These are phyloP conservation scores for Ogataea nonfermentans DNA, from an alignment of 805 yeast species.

Conservation along the genomic window DNA sequence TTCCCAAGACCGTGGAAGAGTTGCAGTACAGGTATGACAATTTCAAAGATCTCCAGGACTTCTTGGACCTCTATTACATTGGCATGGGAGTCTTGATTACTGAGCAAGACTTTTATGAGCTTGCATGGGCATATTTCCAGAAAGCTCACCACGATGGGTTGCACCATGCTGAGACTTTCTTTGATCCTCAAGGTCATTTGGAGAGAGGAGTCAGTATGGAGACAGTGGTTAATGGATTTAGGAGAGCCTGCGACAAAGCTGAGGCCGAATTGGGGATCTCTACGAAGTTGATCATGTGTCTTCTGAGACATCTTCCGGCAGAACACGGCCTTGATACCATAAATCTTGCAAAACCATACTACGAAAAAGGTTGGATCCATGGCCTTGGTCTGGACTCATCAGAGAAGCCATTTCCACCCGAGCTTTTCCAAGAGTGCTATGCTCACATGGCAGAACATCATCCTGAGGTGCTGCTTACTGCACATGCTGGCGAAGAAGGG, in stretches of 20 bases:
- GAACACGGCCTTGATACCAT: constrained; percentile 57
- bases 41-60: constrained; percentile 72
- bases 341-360: constrained; percentile 49
- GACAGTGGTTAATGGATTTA: constrained; percentile 61
- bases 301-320: constrained; percentile 72
- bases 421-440: constrained; percentile 64
- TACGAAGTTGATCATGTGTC: constrained; percentile 75
- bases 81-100: constrained; percentile 73
- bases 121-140: constrained; percentile 71
- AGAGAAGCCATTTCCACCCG: constrained; percentile 77
- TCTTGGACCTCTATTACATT: constrained; percentile 73
- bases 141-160: constrained; percentile 60
- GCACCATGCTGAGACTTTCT: constrained; percentile 71
- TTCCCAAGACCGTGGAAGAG: constrained; percentile 59
- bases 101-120: constrained; percentile 71
- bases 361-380: constrained; percentile 56
- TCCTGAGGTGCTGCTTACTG: constrained; percentile 63
- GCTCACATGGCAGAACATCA: constrained; percentile 43
- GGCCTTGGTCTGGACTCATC: constrained; percentile 84
- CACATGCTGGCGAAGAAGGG: constrained; percentile 92
- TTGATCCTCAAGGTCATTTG: constrained; percentile 83
- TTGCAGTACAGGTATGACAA: constrained; percentile 56
- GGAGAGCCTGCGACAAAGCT: constrained; percentile 66
- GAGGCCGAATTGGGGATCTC: constrained; percentile 57
- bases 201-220: constrained; percentile 62